These are phyloP conservation scores for Martensiomyces pterosporus DNA, from an alignment of 192 early-diverging fungal species.

Conservation along the genomic window DNA sequence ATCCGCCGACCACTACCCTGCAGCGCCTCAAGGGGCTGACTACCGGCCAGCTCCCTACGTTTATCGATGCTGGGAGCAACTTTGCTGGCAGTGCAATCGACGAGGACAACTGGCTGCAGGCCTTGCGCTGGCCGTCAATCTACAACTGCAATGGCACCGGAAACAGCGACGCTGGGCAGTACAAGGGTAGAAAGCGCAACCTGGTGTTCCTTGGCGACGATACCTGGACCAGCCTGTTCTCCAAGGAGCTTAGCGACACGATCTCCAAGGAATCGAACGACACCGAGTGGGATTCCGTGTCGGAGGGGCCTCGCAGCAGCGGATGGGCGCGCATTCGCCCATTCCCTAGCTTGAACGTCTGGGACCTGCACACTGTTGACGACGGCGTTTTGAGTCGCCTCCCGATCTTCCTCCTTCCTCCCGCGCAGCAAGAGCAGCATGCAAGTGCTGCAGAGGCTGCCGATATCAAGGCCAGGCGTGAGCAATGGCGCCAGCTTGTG, in stretches of 20 bases:
- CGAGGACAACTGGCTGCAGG: slow-evolving; percentile 75
- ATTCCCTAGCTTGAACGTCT: slow-evolving; percentile 70
- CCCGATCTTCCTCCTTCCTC: slow-evolving; percentile 33
- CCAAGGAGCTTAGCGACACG: slow-evolving; percentile 53
- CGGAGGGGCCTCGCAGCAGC: slow-evolving; percentile 26
- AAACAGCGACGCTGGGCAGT: not conserved
- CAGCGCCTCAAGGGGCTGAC: slow-evolving; percentile 79
- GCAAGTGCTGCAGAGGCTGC: slow-evolving; percentile 1
- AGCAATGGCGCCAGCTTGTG: slow-evolving; percentile 29
- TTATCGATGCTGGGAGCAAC: slow-evolving; percentile 76
- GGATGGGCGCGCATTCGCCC: slow-evolving; percentile 60
- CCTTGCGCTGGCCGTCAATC: slow-evolving; percentile 40
- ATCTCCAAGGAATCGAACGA: slow-evolving; percentile 9
- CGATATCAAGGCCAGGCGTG: slow-evolving; percentile 11
- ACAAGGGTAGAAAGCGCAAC: slow-evolving; percentile 31
- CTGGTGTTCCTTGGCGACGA: slow-evolving; percentile 90
- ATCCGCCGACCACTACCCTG: slow-evolving; percentile 76
- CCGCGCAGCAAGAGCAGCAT: slow-evolving; percentile 1
- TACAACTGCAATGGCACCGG: slow-evolving; percentile 1
- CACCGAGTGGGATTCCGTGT: slow-evolving; percentile 9
- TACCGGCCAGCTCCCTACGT: slow-evolving; percentile 76
- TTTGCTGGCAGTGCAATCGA: slow-evolving; percentile 74
- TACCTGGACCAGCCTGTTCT: slow-evolving; percentile 90
- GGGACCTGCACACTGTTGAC: slow-evolving; percentile 93
- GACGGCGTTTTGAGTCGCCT: slow-evolving; percentile 72